Percentiles rank a stretch among this genome's conserved stretches.
phyloP scores from a whole-genome alignment of 495 filamentous ascomycete genomes.

The Penicillium daleae region DNA sequence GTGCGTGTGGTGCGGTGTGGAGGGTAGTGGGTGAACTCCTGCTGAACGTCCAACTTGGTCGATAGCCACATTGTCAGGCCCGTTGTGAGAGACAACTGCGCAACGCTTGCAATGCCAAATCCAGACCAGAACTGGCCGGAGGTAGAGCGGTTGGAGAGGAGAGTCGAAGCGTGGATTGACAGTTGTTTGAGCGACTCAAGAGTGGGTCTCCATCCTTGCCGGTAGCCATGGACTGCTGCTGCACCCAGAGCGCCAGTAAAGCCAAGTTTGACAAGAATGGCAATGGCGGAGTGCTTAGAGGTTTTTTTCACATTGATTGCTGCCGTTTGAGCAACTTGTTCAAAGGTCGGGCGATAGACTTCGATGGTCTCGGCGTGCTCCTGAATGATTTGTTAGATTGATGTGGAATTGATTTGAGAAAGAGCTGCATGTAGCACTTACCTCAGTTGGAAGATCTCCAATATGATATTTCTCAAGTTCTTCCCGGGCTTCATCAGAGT shows the following conservation, averaged over 20 bases:
- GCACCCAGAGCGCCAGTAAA: neutral
- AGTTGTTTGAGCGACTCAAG: neutral
- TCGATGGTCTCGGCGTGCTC: neutral
- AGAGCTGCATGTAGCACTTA: neutral
- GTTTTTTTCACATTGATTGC: neutral
- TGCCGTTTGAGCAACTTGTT: neutral
- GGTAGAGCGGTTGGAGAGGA: neutral
- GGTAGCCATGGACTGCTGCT: neutral
- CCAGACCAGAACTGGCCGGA: neutral
- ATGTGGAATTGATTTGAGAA: neutral
- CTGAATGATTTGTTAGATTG: conserved; percentile 5
- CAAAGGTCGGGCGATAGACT: neutral
- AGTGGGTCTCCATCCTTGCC: neutral
- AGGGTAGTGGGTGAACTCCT: conserved; percentile 30
- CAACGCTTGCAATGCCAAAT: neutral
- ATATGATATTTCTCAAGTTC: conserved; percentile 26
- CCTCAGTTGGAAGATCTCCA: conserved; percentile 25
- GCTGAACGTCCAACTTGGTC: conserved; percentile 30
- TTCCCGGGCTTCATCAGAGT: conserved; percentile 42
- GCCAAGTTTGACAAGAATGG: neutral
- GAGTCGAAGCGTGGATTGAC: neutral
- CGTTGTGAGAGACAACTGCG: conserved; percentile 35
- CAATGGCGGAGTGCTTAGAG: neutral
- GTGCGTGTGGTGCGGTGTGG: conserved; percentile 20
- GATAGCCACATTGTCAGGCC: conserved; percentile 27